A percentile compares a stretch with the other conserved stretches of the same genome.
These are phyloP conservation scores for Setaria italica DNA, from an alignment of 202 grass and related monocot genomes.

Conservation along the genomic window DNA sequence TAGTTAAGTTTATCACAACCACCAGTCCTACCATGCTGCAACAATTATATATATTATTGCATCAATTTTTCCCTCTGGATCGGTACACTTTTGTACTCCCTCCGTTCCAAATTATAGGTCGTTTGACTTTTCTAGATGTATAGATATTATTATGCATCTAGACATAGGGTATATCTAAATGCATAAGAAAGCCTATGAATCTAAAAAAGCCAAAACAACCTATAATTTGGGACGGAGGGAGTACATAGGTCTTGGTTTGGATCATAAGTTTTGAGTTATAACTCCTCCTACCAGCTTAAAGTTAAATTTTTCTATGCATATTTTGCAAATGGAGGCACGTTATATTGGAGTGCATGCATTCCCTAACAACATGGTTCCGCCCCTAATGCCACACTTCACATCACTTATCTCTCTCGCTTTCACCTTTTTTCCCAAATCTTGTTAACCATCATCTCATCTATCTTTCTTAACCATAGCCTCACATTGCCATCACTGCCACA, in stretches of 20 bases:
- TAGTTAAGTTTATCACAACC: constrained; percentile 34
- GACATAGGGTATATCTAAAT: too few species aligned
- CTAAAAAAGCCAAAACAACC: too few species aligned
- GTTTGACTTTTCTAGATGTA: too few species aligned
- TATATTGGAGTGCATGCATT: background rate
- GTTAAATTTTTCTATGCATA: background rate
- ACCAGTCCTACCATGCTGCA: background rate
- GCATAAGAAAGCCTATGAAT: too few species aligned
- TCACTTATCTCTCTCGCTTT: background rate
- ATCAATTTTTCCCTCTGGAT: background rate
- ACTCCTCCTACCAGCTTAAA: too few species aligned
- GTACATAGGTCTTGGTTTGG: background rate
- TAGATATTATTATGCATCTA: too few species aligned
- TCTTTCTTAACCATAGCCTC: background rate
- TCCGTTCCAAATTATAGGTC: too few species aligned
- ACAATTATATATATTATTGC: background rate
- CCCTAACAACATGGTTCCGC: background rate
- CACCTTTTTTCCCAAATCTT: background rate
- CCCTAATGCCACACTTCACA: background rate
- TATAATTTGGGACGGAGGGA: too few species aligned
- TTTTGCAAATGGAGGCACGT: background rate
- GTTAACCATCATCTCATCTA: background rate
- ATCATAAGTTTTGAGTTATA: too few species aligned
- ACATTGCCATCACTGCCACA: background rate
- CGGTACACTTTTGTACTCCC: background rate